phyloP scores from a whole-genome alignment of 768 basidiomycete genomes.

The Tephrocybe sp. region DNA sequence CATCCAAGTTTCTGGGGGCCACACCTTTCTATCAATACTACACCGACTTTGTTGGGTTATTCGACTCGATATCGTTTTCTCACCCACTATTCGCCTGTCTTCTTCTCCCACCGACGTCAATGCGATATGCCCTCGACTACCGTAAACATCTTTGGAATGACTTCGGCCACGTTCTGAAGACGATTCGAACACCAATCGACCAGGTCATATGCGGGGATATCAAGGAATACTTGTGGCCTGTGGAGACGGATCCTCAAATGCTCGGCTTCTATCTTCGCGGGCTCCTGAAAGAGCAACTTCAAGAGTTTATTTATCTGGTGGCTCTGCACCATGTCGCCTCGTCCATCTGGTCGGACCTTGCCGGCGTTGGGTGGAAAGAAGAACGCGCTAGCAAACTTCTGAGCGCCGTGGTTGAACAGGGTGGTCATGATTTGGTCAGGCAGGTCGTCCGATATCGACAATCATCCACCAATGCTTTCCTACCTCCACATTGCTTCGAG shows the following conservation, averaged over 20 bases:
- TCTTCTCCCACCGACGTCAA: slow-evolving; percentile 72
- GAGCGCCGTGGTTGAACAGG: slow-evolving; percentile 49
- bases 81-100: slow-evolving; percentile 73
- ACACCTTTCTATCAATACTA: slow-evolving; percentile 94
- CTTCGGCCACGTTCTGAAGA: slow-evolving; percentile 62
- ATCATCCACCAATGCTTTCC: slow-evolving; percentile 4
- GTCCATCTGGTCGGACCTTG: slow-evolving; percentile 66
- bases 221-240: slow-evolving; percentile 67
- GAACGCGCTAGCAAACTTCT: slow-evolving; percentile 47
- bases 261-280: slow-evolving; percentile 62
- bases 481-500: slow-evolving; percentile 17
- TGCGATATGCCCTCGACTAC: slow-evolving; percentile 79
- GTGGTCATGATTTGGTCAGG: slow-evolving; percentile 41
- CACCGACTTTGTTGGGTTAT: slow-evolving; percentile 87
- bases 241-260: slow-evolving; percentile 61
- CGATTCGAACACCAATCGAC: slow-evolving; percentile 48
- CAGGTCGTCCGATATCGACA: slow-evolving; percentile 56
- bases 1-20: slow-evolving; percentile 57
- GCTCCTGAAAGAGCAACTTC: slow-evolving; percentile 40
- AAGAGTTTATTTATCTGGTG: slow-evolving; percentile 62
- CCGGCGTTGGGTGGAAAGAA: slow-evolving; percentile 22
- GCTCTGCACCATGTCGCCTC: slow-evolving; percentile 79
- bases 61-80: slow-evolving; percentile 86
- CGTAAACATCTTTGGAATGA: slow-evolving; percentile 84
- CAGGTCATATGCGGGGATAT: slow-evolving; percentile 53